Evolutionary conservation across 129 eudicot genomes (phyloP).

Genomic region (Flaveria ramosissima): DNA sequence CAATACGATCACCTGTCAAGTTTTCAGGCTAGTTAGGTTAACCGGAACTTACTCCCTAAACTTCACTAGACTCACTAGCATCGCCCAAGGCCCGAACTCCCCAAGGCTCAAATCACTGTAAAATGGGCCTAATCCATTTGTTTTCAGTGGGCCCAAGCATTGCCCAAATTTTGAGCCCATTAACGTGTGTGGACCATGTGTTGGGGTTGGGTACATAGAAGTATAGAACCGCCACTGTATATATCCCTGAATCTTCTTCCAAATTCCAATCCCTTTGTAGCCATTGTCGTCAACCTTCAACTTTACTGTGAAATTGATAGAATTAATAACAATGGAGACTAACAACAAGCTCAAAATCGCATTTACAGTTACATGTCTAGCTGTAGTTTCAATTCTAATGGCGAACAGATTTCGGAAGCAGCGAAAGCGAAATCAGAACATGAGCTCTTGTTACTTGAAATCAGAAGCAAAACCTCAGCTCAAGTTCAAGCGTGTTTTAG

Average conservation of each 20-base stretch:
- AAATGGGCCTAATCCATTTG: neutral
- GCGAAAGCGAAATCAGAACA: slow-evolving; percentile 42
- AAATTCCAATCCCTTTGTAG: neutral
- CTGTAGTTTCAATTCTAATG: slow-evolving; percentile 49
- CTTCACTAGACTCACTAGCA: no score
- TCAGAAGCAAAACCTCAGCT: slow-evolving; percentile 63
- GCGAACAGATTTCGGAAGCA: slow-evolving; percentile 31
- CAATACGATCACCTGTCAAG: no score
- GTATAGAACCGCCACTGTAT: neutral
- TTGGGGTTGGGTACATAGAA: no score
- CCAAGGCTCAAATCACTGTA: no score
- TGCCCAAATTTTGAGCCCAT: neutral
- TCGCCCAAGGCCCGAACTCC: no score
- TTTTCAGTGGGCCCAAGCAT: neutral
- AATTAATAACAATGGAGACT: slow-evolving; percentile 42
- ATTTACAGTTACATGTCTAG: slow-evolving; percentile 42
- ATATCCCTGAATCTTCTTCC: neutral
- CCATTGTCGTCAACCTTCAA: slow-evolving; percentile 35
- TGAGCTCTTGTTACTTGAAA: slow-evolving; percentile 55
- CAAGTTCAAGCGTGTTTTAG: slow-evolving; percentile 66
- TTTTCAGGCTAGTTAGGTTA: no score
- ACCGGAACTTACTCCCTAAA: no score
- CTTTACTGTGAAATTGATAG: neutral
- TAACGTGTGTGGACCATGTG: neutral
- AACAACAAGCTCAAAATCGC: slow-evolving; percentile 42